phyloP scores from a whole-genome alignment of 202 grass and related monocot species.

The Saccharum hybrid region DNA sequence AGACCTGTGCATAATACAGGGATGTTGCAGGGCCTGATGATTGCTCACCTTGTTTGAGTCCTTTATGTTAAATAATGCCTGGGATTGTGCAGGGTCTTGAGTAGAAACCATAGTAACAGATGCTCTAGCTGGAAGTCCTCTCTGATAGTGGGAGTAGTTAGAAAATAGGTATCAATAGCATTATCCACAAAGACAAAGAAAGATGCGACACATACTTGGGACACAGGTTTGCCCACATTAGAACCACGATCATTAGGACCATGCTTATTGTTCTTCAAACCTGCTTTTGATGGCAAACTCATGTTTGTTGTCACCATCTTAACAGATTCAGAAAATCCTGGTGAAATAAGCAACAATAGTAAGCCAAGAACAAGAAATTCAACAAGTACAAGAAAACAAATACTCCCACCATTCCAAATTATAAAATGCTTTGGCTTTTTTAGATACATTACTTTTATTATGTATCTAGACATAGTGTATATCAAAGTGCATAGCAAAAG shows the following conservation, averaged over 20 bases:
- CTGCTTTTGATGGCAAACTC: conserved; percentile 65
- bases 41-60: conserved; percentile 91
- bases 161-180: conserved; percentile 36
- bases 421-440: not conserved
- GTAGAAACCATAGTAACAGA: conserved; percentile 66
- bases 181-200: conserved; percentile 5
- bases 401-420: not conserved
- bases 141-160: conserved; percentile 52
- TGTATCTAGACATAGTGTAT: not conserved
- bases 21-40: conserved; percentile 10
- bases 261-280: conserved; percentile 74
- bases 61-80: conserved; percentile 91
- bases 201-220: conserved; percentile 54
- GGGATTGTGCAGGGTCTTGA: conserved; percentile 80
- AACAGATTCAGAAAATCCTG: conserved; percentile 75
- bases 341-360: conserved; percentile 31
- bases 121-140: conserved; percentile 71
- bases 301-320: conserved; percentile 69
- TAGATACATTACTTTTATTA: not conserved
- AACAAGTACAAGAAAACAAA: conserved; percentile 23
- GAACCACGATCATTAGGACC: conserved; percentile 64
- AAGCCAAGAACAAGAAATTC: conserved; percentile 13
- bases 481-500: not conserved
- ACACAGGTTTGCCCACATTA: conserved; percentile 67
- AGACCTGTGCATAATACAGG: not conserved